Evolutionary conservation across 164 flowering plant species (phyloP).

Genomic region (grape (Vitis vinifera)): DNA sequence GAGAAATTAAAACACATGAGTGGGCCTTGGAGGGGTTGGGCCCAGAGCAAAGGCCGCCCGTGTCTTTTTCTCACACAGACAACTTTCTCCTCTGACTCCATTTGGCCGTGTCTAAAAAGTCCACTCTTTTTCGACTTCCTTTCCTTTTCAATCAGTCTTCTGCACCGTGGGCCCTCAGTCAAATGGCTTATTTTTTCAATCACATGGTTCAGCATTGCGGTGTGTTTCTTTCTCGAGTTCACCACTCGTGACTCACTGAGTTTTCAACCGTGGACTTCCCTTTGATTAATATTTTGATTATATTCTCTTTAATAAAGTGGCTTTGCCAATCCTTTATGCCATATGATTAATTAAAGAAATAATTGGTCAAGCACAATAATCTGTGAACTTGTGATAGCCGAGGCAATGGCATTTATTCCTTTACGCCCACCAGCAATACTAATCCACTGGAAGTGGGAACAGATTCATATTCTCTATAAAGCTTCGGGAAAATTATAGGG

Average conservation of each 20-base stretch:
- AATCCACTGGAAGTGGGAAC: slow-evolving; percentile 6
- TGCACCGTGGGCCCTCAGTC: neutral
- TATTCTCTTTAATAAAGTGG: no score
- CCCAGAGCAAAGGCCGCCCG: slow-evolving; percentile 24
- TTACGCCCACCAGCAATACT: neutral
- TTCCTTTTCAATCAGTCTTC: neutral
- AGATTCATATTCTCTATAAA: slow-evolving; percentile 18
- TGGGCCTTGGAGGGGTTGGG: slow-evolving; percentile 17
- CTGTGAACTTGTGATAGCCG: neutral
- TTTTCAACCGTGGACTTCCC: no score
- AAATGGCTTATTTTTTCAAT: neutral
- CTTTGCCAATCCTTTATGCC: no score
- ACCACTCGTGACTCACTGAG: neutral
- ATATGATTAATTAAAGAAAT: neutral
- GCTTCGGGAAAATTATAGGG: neutral
- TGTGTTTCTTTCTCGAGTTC: neutral
- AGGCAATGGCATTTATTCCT: slow-evolving; percentile 13
- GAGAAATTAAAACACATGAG: neutral
- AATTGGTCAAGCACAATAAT: slow-evolving; percentile 10
- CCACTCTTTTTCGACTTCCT: slow-evolving; percentile 21
- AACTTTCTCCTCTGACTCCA: slow-evolving; percentile 19
- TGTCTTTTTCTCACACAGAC: slow-evolving; percentile 26
- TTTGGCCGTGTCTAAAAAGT: slow-evolving; percentile 24
- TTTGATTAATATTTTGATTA: no score
- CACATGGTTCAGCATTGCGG: neutral